phyloP scores from a whole-genome alignment of 305 asterid species.

The Fraxinus xanthoxyloides region DNA sequence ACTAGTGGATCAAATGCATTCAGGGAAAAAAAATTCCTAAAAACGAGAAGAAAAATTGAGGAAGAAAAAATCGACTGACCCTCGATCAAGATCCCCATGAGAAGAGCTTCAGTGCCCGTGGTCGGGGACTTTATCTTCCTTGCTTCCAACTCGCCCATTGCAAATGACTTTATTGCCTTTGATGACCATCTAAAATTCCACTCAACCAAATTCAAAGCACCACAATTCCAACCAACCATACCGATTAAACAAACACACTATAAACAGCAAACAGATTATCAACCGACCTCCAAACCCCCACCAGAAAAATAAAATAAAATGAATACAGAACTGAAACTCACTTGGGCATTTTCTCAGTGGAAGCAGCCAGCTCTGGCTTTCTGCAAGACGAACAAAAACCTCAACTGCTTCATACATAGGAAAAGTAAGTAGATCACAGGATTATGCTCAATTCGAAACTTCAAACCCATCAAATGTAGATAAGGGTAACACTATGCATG shows the following conservation, averaged over 20 bases:
- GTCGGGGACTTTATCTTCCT: slow-evolving; percentile 51
- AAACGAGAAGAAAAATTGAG: not conserved
- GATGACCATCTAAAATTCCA: slow-evolving; percentile 59
- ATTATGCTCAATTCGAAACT: not conserved
- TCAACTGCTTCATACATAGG: slow-evolving; percentile 1
- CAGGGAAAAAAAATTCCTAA: not conserved
- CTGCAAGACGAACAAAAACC: slow-evolving; percentile 36
- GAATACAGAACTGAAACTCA: slow-evolving; percentile 33
- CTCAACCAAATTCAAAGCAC: slow-evolving; percentile 31
- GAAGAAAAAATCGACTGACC: slow-evolving; percentile 36
- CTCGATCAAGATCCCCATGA: slow-evolving; percentile 60
- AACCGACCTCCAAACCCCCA: slow-evolving; percentile 5
- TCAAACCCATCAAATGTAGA: not conserved
- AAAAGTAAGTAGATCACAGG: not conserved
- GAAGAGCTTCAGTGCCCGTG: slow-evolving; percentile 62
- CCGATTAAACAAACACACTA: slow-evolving; percentile 17
- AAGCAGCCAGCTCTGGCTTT: slow-evolving; percentile 41
- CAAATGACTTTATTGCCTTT: slow-evolving; percentile 59
- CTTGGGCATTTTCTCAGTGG: slow-evolving; percentile 51
- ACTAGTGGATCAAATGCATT: not conserved
- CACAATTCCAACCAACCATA: slow-evolving; percentile 26
- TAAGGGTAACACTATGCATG: not conserved
- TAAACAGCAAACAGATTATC: slow-evolving; percentile 14
- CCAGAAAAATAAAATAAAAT: slow-evolving; percentile 1
- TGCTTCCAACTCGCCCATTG: slow-evolving; percentile 67